Evolutionary conservation across 2,329 filamentous ascomycete species (phyloP).

Genomic region (Trichoderma arundinaceum): DNA sequence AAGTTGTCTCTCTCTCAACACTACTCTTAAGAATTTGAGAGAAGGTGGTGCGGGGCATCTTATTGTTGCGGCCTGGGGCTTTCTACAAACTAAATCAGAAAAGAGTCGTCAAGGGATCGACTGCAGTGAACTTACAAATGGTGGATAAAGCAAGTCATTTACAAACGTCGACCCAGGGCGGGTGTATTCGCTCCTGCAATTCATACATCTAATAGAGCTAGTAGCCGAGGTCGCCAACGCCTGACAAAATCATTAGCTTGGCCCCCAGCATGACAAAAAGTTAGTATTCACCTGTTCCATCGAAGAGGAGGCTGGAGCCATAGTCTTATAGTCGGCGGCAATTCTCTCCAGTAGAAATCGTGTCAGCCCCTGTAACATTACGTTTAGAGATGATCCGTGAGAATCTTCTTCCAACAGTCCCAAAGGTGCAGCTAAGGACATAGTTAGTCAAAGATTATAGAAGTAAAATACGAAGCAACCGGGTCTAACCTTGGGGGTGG

Average conservation of each 20-base stretch:
- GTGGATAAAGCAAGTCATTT: constrained; percentile 84
- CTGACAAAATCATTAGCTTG: not conserved
- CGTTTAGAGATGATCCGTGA: constrained; percentile 72
- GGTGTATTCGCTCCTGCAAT: constrained; percentile 85
- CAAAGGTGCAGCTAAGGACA: constrained; percentile 65
- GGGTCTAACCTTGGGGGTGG: constrained; percentile 70
- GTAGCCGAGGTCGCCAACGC: constrained; percentile 72
- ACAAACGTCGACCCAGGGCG: constrained; percentile 79
- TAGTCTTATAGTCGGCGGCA: constrained; percentile 73
- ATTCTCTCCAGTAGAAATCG: constrained; percentile 86
- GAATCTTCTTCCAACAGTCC: constrained; percentile 85
- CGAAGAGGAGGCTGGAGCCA: constrained; percentile 63
- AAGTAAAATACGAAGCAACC: not conserved
- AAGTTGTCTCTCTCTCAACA: constrained; percentile 86
- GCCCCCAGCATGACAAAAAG: not conserved
- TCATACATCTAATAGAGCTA: constrained; percentile 79
- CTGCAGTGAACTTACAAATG: constrained; percentile 40
- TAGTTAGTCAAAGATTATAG: not conserved
- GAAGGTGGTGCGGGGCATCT: constrained; percentile 69
- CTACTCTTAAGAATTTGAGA: constrained; percentile 92
- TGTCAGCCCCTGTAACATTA: constrained; percentile 84
- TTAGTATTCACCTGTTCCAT: constrained; percentile 68
- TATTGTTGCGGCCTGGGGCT: constrained; percentile 53
- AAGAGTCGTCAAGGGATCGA: not conserved
- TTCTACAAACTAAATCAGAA: constrained; percentile 48